Conservation (phyloP, 805 yeast genomes). For the Zygosaccharomyces bisporus region DNA sequence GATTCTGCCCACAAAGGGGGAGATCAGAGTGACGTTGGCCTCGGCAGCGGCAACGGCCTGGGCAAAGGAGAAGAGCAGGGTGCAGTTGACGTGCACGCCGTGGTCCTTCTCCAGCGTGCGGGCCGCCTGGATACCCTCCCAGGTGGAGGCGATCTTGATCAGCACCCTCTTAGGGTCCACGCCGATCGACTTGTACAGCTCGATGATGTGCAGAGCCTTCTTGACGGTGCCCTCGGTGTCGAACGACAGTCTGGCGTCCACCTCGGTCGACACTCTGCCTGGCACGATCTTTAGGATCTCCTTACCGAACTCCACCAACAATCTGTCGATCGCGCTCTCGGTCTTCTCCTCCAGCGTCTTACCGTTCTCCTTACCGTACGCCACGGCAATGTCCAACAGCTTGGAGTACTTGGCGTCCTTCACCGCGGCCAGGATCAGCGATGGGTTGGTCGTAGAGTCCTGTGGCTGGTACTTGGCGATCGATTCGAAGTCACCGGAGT, state of each 20-base stretch:
- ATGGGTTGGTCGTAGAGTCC: conserved; percentile 99
- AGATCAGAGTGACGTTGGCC: conserved; percentile 90
- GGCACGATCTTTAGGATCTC: conserved; percentile 93
- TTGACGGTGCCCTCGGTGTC: conserved; percentile 90
- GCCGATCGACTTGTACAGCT: conserved; percentile 79
- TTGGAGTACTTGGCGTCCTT: conserved; percentile 85
- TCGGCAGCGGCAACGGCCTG: conserved; percentile 99
- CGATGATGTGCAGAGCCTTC: conserved; percentile 90
- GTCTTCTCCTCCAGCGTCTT: conserved; percentile 56
- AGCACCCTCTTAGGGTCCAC: conserved; percentile 84
- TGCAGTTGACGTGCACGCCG: conserved; percentile 91
- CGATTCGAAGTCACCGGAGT: conserved; percentile 97
- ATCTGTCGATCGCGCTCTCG: conserved; percentile 78
- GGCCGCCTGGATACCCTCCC: conserved; percentile 99
- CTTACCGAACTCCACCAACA: conserved; percentile 93
- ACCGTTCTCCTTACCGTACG: conserved; percentile 69
- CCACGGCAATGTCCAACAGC: conserved; percentile 87
- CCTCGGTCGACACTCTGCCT: conserved; percentile 99
- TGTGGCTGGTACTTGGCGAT: conserved; percentile 98
- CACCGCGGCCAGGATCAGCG: conserved; percentile 92
- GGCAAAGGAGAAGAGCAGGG: conserved; percentile 87
- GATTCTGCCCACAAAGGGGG: conserved; percentile 99
- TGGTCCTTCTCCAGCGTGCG: conserved; percentile 86
- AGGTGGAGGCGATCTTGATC: conserved; percentile 96
- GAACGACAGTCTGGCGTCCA: conserved; percentile 96